These are phyloP conservation scores for Persicaria maculosa DNA, from an alignment of 148 eudicot genomes.

Conservation along the genomic window DNA sequence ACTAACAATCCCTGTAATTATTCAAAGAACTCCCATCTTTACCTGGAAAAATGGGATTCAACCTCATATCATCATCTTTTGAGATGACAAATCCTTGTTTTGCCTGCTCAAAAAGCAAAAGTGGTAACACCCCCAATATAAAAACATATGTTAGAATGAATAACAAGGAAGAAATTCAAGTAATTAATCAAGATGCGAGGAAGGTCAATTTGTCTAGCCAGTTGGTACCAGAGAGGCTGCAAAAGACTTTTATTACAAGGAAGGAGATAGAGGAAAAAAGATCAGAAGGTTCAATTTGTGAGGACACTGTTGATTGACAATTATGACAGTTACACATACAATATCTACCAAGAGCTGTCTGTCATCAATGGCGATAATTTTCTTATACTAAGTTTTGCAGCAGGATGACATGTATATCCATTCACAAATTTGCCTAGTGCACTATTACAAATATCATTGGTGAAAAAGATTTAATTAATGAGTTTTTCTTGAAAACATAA, in stretches of 20 bases:
- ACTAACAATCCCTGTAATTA: no score
- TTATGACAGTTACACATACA: slow-evolving; percentile 96
- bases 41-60: slow-evolving; percentile 37
- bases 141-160: slow-evolving; percentile 36
- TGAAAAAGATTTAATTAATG: background rate
- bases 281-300: slow-evolving; percentile 43
- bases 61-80: slow-evolving; percentile 38
- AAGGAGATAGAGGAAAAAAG: slow-evolving; percentile 29
- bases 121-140: slow-evolving; percentile 19
- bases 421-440: slow-evolving; percentile 3
- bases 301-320: slow-evolving; percentile 93
- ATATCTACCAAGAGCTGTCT: slow-evolving; percentile 87
- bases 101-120: slow-evolving; percentile 27
- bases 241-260: slow-evolving; percentile 30
- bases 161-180: slow-evolving; percentile 33
- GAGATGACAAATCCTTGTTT: slow-evolving; percentile 40
- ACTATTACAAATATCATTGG: background rate
- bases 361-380: slow-evolving; percentile 69
- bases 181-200: slow-evolving; percentile 24
- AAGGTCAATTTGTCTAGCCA: slow-evolving; percentile 41
- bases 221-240: slow-evolving; percentile 37
- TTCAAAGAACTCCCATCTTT: background rate
- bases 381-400: background rate
- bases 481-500: background rate
- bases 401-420: slow-evolving; percentile 1